A percentile compares a stretch with the other conserved stretches of the same genome.
These are phyloP conservation scores for Neurospora sp. DNA, from an alignment of 495 filamentous ascomycete genomes.

Conservation along the genomic window DNA sequence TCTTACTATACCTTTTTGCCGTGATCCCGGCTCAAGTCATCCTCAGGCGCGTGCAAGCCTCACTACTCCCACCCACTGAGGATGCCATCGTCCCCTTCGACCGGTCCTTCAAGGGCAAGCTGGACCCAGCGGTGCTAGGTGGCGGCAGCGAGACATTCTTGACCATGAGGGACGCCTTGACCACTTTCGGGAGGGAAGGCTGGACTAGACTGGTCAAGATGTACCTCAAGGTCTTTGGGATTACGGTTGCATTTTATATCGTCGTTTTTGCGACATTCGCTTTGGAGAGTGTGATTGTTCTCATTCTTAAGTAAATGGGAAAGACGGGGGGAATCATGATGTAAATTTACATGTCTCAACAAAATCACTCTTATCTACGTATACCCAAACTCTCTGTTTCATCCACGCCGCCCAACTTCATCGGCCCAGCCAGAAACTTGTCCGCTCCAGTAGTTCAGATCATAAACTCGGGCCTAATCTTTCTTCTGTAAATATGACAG, in stretches of 20 bases:
- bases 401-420: background rate
- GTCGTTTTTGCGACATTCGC: slow-evolving; percentile 34
- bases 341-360: background rate
- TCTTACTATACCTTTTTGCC: slow-evolving; percentile 22
- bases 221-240: slow-evolving; percentile 48
- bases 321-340: background rate
- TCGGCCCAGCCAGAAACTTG: background rate
- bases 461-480: background rate
- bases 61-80: slow-evolving; percentile 38
- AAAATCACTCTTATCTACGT: background rate
- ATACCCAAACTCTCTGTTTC: background rate
- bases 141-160: slow-evolving; percentile 50
- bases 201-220: slow-evolving; percentile 58
- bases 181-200: slow-evolving; percentile 54
- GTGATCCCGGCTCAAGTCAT: slow-evolving; percentile 33
- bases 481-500: background rate
- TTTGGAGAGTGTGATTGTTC: background rate
- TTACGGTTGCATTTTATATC: slow-evolving; percentile 36
- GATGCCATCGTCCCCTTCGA: slow-evolving; percentile 43
- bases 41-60: slow-evolving; percentile 40
- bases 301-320: background rate
- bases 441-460: background rate
- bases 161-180: slow-evolving; percentile 61
- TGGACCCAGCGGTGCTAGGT: slow-evolving; percentile 50
- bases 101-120: slow-evolving; percentile 37